A percentile compares a stretch with the other conserved stretches of the same genome.
phyloP scores from a whole-genome alignment of 2,329 filamentous ascomycete genomes.

The Pseudogymnoascus sp. region DNA sequence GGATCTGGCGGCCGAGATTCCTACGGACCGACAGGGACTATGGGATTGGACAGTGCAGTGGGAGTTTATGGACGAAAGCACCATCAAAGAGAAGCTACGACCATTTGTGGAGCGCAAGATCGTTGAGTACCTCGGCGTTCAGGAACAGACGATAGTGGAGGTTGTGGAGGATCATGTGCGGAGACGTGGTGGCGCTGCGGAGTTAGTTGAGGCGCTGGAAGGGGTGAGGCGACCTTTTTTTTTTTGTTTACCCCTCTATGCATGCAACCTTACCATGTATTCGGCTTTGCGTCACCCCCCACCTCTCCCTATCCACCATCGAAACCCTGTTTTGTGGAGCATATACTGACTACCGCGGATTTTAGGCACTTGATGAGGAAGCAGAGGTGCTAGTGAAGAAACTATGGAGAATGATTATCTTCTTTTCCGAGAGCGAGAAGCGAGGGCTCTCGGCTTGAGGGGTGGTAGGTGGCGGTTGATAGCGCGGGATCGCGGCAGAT shows the following conservation, averaged over 20 bases:
- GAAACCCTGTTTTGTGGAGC: slow-evolving; percentile 6
- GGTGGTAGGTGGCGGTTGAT: neutral
- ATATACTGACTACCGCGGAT: slow-evolving; percentile 26
- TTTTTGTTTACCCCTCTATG: slow-evolving; percentile 3
- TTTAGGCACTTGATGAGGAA: slow-evolving; percentile 82
- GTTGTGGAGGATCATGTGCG: slow-evolving; percentile 82
- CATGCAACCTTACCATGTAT: slow-evolving; percentile 2
- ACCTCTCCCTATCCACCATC: neutral
- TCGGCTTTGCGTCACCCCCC: slow-evolving; percentile 29
- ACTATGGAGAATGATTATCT: slow-evolving; percentile 96
- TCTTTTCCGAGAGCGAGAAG: slow-evolving; percentile 93
- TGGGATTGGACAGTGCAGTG: slow-evolving; percentile 93
- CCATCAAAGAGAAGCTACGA: slow-evolving; percentile 77
- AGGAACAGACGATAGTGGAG: slow-evolving; percentile 92
- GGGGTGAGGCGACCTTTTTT: slow-evolving; percentile 50
- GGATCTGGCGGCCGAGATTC: slow-evolving; percentile 82
- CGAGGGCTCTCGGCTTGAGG: slow-evolving; percentile 60
- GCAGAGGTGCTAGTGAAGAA: slow-evolving; percentile 92
- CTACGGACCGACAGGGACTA: slow-evolving; percentile 73
- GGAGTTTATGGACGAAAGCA: slow-evolving; percentile 76
- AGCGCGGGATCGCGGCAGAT: neutral
- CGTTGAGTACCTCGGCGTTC: slow-evolving; percentile 89
- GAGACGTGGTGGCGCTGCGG: slow-evolving; percentile 65
- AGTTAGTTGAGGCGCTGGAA: slow-evolving; percentile 76
- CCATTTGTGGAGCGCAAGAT: slow-evolving; percentile 98